These are phyloP conservation scores for Anastatica hierochuntica DNA, from an alignment of 345 rosid genomes.

Conservation along the genomic window DNA sequence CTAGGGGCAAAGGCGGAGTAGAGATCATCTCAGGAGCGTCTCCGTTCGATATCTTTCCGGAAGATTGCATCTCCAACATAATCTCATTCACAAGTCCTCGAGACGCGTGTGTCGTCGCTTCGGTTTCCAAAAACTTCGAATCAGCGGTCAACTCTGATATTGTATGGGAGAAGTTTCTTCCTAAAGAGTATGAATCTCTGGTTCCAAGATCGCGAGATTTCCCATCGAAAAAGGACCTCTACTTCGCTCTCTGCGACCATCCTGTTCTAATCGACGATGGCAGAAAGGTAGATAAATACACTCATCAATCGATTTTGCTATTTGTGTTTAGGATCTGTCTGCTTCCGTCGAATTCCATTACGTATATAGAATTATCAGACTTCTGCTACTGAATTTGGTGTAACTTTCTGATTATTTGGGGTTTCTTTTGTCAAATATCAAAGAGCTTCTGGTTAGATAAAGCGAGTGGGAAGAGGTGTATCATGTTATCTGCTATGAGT, in stretches of 20 bases:
- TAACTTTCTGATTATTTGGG: too few relatives aligned
- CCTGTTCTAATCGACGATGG: slow-evolving; percentile 33
- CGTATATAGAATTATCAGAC: too few relatives aligned
- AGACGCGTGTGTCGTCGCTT: slow-evolving; percentile 33
- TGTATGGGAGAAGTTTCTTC: slow-evolving; percentile 51
- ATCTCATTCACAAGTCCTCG: slow-evolving; percentile 36
- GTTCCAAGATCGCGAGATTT: slow-evolving; percentile 14
- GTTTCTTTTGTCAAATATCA: too few relatives aligned
- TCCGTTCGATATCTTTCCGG: slow-evolving; percentile 25
- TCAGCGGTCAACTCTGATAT: slow-evolving; percentile 34
- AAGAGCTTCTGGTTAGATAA: slow-evolving; percentile 39
- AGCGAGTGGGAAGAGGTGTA: slow-evolving; percentile 33
- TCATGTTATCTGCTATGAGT: too few relatives aligned
- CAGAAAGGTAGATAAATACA: slow-evolving; percentile 29
- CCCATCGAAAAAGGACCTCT: slow-evolving; percentile 39
- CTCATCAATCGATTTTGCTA: too few relatives aligned
- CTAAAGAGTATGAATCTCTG: slow-evolving; percentile 18
- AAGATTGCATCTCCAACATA: slow-evolving; percentile 35
- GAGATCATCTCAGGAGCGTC: neutral
- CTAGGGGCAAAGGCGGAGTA: neutral
- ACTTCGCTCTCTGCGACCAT: slow-evolving; percentile 28
- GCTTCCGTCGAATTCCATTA: too few relatives aligned
- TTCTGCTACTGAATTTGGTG: too few relatives aligned
- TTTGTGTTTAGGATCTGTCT: too few relatives aligned
- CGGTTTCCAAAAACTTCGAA: slow-evolving; percentile 35